phyloP scores from a whole-genome alignment of 2,329 filamentous ascomycete species.

The Stagonosporopsis rhizophila region DNA sequence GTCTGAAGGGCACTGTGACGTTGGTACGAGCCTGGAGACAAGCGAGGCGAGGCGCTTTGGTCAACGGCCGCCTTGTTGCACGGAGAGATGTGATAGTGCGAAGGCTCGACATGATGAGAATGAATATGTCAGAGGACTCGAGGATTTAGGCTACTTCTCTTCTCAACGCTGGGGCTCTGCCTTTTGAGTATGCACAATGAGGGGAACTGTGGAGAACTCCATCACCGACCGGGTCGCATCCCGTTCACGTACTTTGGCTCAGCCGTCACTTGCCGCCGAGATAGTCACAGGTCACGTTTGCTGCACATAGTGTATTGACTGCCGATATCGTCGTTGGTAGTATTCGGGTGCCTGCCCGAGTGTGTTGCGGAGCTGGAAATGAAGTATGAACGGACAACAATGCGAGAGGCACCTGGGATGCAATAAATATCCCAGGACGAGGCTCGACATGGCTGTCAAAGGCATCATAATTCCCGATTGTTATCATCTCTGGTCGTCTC shows the following conservation, averaged over 20 bases:
- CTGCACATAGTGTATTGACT: background rate
- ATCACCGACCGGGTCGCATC: slow-evolving; percentile 13
- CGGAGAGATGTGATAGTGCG: slow-evolving; percentile 25
- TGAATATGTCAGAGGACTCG: slow-evolving; percentile 4
- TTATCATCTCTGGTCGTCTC: background rate
- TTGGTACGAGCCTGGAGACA: slow-evolving; percentile 33
- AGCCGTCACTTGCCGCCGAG: slow-evolving; percentile 23
- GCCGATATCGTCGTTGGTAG: slow-evolving; percentile 8
- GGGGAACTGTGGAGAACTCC: slow-evolving; percentile 19
- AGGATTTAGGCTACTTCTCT: slow-evolving; percentile 5
- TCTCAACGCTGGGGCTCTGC: slow-evolving; percentile 12
- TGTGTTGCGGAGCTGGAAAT: background rate
- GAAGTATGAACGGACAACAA: slow-evolving; percentile 11
- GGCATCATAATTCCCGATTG: background rate
- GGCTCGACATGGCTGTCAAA: background rate
- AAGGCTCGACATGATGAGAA: slow-evolving; percentile 25
- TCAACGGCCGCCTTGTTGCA: slow-evolving; percentile 21
- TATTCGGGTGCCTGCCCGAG: slow-evolving; percentile 12
- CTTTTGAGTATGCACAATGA: slow-evolving; percentile 21
- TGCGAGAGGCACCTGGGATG: slow-evolving; percentile 5
- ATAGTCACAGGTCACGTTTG: slow-evolving; percentile 9
- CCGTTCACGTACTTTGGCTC: slow-evolving; percentile 12
- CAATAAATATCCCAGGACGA: slow-evolving; percentile 6
- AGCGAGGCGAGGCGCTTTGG: slow-evolving; percentile 17
- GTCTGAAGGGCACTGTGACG: slow-evolving; percentile 38